A percentile compares a stretch with the other conserved stretches of the same genome.
Evolutionary conservation across 306 rosid species (phyloP).

Genomic region (Begonia peltatifolia): DNA sequence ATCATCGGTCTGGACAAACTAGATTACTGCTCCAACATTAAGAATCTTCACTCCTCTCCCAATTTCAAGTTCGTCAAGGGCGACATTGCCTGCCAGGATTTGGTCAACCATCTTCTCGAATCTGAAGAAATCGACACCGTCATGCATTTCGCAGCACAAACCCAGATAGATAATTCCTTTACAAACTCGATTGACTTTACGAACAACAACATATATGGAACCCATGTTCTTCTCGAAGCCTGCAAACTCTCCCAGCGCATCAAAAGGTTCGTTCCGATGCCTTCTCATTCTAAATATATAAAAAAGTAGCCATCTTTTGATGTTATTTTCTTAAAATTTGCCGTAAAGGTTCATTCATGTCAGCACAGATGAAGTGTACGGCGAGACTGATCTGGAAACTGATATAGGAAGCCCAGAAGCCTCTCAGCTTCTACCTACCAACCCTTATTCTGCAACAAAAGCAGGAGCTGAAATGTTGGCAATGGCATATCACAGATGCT

Average conservation of each 20-base stretch:
- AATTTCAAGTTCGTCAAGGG: constrained; percentile 59
- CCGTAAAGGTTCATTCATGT: constrained; percentile 28
- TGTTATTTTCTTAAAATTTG: no score
- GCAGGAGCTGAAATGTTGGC: constrained; percentile 74
- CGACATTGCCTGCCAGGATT: constrained; percentile 43
- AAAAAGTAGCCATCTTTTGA: no score
- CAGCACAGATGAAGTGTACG: constrained; percentile 73
- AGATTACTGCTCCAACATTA: constrained; percentile 53
- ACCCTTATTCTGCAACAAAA: constrained; percentile 70
- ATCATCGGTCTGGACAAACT: constrained; percentile 58
- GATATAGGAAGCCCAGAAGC: constrained; percentile 52
- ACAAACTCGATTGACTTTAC: constrained; percentile 70
- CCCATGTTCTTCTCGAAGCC: constrained; percentile 65
- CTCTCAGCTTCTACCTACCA: constrained; percentile 59
- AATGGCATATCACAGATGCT: constrained; percentile 63
- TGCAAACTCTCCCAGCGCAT: constrained; percentile 37
- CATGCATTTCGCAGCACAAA: constrained; percentile 73
- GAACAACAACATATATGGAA: constrained; percentile 59
- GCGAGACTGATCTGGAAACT: constrained; percentile 45
- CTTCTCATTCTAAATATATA: no score
- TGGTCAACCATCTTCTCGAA: constrained; percentile 39
- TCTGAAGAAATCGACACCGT: constrained; percentile 57
- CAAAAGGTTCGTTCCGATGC: constrained; percentile 23
- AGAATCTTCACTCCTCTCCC: constrained; percentile 36
- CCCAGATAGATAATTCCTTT: constrained; percentile 69